phyloP scores from a whole-genome alignment of 352 stramenopile genomes.

The Phytopythium montanum region DNA sequence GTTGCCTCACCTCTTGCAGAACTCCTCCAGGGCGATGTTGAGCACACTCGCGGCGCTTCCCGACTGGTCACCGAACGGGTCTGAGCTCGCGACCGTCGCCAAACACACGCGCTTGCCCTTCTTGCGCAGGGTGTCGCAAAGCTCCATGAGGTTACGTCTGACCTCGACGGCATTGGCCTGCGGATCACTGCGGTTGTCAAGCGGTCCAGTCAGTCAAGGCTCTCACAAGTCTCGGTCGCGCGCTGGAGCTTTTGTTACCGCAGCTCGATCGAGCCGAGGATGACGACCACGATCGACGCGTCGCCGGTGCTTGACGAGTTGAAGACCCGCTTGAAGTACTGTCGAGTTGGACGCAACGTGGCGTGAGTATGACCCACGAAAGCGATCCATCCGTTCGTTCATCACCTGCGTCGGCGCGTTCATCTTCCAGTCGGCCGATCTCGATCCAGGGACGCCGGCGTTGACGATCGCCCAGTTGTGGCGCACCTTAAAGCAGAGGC shows the following conservation, averaged over 20 bases:
- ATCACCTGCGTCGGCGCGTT: conserved; percentile 57
- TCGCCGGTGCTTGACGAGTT: conserved; percentile 46
- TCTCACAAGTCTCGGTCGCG: too few species aligned
- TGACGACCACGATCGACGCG: conserved; percentile 74
- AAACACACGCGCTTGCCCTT: conserved; percentile 81
- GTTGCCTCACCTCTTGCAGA: conserved; percentile 60
- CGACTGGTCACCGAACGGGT: conserved; percentile 15
- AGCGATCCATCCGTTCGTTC: not conserved
- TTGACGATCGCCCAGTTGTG: conserved; percentile 84
- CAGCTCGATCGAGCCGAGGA: conserved; percentile 71
- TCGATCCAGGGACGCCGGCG: conserved; percentile 55
- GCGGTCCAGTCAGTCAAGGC: not conserved
- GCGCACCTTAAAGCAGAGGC: conserved; percentile 38
- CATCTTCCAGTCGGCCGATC: conserved; percentile 61
- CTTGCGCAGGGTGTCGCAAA: conserved; percentile 78
- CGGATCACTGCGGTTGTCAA: conserved; percentile 17
- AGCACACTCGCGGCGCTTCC: conserved; percentile 22
- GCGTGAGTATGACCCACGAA: not conserved
- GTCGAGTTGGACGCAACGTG: not conserved
- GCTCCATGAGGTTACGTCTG: conserved; percentile 55
- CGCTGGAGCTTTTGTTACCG: conserved; percentile 18
- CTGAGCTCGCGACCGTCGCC: conserved; percentile 48
- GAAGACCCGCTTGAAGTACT: conserved; percentile 76
- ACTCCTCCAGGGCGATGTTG: conserved; percentile 69
- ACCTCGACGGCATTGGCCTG: conserved; percentile 29